Percentiles rank a stretch among this genome's conserved stretches.
Conservation (phyloP, 2,329 filamentous ascomycete species). For the Xylaria arbuscula region DNA sequence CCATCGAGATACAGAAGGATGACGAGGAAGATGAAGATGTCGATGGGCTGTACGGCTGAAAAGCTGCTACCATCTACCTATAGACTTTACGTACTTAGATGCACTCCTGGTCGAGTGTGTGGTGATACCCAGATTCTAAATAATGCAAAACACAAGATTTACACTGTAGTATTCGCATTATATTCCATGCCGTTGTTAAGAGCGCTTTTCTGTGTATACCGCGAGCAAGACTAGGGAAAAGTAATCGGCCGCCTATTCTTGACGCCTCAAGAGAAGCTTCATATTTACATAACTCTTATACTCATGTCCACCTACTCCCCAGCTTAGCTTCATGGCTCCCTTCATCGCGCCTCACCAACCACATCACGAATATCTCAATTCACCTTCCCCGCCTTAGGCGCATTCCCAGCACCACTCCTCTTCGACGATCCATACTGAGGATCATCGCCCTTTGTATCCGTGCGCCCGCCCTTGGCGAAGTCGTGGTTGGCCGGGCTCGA, state of each 20-base stretch:
- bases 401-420: conserved; percentile 40
- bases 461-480: conserved; percentile 50
- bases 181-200: conserved; percentile 1
- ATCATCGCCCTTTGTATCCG: conserved; percentile 44
- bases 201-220: neutral
- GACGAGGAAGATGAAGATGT: conserved; percentile 66
- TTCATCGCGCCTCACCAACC: neutral
- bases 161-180: neutral
- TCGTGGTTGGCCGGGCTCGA: conserved; percentile 59
- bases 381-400: conserved; percentile 49
- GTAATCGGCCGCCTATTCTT: neutral
- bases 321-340: conserved; percentile 1
- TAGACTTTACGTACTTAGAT: conserved; percentile 11
- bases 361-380: conserved; percentile 46
- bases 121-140: conserved; percentile 33
- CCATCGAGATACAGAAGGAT: conserved; percentile 53
- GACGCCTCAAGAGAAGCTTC: neutral
- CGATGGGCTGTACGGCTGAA: conserved; percentile 60
- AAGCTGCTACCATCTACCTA: neutral
- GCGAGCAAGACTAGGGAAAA: neutral
- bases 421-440: conserved; percentile 52
- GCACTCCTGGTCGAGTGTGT: conserved; percentile 13
- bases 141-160: conserved; percentile 4
- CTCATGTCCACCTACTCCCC: neutral
- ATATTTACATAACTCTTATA: conserved; percentile 4